Percentiles rank a stretch among this genome's conserved stretches.
phyloP scores from a whole-genome alignment of 23 red algal genomes.

The Cyanidiococcus yangmingshanensis region DNA sequence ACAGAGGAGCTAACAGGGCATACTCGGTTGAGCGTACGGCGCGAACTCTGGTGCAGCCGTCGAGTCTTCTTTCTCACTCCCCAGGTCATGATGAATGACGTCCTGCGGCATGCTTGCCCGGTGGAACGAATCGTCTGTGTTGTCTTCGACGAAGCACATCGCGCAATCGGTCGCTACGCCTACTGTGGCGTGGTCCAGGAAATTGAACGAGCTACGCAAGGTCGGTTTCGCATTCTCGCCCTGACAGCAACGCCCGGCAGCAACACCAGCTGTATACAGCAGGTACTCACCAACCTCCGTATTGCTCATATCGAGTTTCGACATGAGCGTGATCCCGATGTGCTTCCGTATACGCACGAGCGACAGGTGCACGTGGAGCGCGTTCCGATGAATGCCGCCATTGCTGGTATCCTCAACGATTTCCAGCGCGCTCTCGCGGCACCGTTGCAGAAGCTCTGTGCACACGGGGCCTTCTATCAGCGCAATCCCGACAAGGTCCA shows the following conservation, averaged over 20 bases:
- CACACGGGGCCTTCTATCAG: slow-evolving; percentile 23
- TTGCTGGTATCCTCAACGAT: not conserved
- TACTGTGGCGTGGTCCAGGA: slow-evolving; percentile 27
- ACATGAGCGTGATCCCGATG: slow-evolving; percentile 25
- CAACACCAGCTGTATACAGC: slow-evolving; percentile 19
- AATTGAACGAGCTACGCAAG: slow-evolving; percentile 9
- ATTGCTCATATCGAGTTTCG: slow-evolving; percentile 29
- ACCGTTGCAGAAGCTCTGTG: slow-evolving; percentile 22
- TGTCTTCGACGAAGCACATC: slow-evolving; percentile 36
- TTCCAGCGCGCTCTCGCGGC: not conserved
- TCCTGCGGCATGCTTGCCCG: slow-evolving; percentile 14
- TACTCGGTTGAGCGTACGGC: not conserved
- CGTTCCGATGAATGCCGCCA: slow-evolving; percentile 2
- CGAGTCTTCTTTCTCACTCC: slow-evolving; percentile 29
- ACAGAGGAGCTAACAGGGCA: slow-evolving; percentile 29
- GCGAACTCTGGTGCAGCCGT: slow-evolving; percentile 16
- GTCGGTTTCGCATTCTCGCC: slow-evolving; percentile 16
- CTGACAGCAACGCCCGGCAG: slow-evolving; percentile 37
- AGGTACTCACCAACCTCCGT: slow-evolving; percentile 29
- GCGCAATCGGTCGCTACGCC: slow-evolving; percentile 26
- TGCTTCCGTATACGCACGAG: slow-evolving; percentile 21
- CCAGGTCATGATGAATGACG: slow-evolving; percentile 36
- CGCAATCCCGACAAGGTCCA: not conserved
- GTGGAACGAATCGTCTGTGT: slow-evolving; percentile 24
- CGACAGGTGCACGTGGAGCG: slow-evolving; percentile 13